Evolutionary conservation across 495 filamentous ascomycete species (phyloP).

Genomic region (Trichoderma erinaceum): DNA sequence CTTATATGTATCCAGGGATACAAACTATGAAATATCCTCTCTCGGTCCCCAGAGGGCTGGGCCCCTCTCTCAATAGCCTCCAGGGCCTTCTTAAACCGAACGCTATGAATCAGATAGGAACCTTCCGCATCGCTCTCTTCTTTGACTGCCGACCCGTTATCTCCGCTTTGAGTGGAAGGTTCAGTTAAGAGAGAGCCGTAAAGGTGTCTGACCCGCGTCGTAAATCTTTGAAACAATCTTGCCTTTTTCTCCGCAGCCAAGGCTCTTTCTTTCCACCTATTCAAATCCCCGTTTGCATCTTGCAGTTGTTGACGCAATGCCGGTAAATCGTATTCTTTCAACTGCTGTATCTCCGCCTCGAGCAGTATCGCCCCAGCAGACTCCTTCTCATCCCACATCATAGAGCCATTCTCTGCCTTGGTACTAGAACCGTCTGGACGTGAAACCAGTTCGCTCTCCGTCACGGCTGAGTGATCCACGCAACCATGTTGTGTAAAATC

Average conservation of each 20-base stretch:
- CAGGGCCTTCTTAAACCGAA: neutral
- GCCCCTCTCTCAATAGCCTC: neutral
- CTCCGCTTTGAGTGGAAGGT: neutral
- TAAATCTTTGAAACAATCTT: slow-evolving; percentile 30
- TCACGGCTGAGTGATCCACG: neutral
- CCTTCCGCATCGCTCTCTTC: slow-evolving; percentile 15
- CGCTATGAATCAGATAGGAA: neutral
- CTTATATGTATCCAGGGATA: neutral
- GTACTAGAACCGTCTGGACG: neutral
- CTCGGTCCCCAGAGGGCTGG: too few species aligned
- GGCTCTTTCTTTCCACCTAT: slow-evolving; percentile 45
- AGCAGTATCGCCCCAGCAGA: slow-evolving; percentile 38
- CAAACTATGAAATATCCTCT: neutral
- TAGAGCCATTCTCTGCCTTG: neutral
- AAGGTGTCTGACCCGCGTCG: slow-evolving; percentile 23
- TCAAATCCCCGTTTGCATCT: slow-evolving; percentile 36
- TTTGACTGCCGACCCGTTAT: neutral
- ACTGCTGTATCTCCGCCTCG: slow-evolving; percentile 35
- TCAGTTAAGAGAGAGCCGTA: neutral
- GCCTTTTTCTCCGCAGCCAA: slow-evolving; percentile 45
- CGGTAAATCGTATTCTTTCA: slow-evolving; percentile 32
- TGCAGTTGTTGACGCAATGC: slow-evolving; percentile 40
- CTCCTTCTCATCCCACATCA: slow-evolving; percentile 31
- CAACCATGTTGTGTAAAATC: neutral
- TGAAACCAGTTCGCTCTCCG: neutral